Conservation (phyloP, 441 rosid genomes). For the Raphanus hybrid region DNA sequence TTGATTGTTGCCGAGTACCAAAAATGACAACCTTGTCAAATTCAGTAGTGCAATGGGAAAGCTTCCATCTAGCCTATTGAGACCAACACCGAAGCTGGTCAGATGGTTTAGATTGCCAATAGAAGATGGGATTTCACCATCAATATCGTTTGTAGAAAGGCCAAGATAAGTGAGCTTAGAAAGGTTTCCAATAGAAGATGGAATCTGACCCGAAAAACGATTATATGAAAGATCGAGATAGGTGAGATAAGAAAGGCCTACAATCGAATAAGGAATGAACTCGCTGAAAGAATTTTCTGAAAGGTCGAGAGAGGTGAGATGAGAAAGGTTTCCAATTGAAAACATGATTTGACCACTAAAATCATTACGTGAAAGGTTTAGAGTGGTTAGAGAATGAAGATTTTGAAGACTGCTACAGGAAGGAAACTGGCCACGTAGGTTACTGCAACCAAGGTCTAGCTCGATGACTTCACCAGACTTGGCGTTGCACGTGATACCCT, state of each 20-base stretch:
- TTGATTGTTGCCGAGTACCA: neutral
- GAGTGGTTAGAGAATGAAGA: neutral
- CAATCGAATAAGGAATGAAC: neutral
- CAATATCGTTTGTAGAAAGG: neutral
- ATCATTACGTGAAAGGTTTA: neutral
- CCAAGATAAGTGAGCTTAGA: neutral
- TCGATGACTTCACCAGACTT: neutral
- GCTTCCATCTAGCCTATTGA: neutral
- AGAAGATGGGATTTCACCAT: neutral
- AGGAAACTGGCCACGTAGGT: neutral
- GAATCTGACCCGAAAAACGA: neutral
- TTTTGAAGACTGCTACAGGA: neutral
- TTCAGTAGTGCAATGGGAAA: neutral
- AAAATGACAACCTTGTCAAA: neutral
- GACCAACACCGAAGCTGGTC: neutral
- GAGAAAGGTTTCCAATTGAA: no score
- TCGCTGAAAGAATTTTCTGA: neutral
- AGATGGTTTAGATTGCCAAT: neutral
- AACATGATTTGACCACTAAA: neutral
- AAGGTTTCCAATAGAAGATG: neutral
- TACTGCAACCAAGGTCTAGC: neutral
- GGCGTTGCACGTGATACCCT: neutral
- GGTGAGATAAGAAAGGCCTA: neutral
- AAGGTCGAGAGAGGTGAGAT: neutral
- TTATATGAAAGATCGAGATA: neutral